phyloP scores from a whole-genome alignment of 495 filamentous ascomycete genomes.

The Schizothecium vesticola region DNA sequence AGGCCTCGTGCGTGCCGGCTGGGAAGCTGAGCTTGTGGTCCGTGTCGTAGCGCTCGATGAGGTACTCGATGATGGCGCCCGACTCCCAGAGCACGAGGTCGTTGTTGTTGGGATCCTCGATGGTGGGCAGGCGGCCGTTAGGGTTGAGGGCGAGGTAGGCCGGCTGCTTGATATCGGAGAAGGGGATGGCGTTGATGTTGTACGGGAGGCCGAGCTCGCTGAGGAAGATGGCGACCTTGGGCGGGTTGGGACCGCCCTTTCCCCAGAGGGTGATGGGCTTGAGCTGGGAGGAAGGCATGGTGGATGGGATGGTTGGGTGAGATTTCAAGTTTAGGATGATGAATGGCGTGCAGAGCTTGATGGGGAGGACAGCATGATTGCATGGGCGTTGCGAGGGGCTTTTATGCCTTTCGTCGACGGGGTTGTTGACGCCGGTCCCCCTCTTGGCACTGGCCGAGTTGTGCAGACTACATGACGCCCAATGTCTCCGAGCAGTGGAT shows the following conservation, averaged over 20 bases:
- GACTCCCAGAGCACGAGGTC: slow-evolving; percentile 64
- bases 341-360: not conserved
- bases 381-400: not conserved
- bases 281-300: slow-evolving; percentile 13
- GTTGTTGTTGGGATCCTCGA: slow-evolving; percentile 69
- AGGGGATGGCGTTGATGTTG: slow-evolving; percentile 34
- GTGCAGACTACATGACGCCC: not conserved
- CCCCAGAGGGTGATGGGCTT: slow-evolving; percentile 37
- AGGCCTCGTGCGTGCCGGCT: slow-evolving; percentile 42
- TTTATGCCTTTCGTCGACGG: not conserved
- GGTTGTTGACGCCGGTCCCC: not conserved
- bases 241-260: slow-evolving; percentile 36
- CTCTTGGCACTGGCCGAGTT: not conserved
- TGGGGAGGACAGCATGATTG: not conserved
- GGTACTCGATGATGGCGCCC: slow-evolving; percentile 67
- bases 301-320: not conserved
- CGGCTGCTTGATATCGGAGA: slow-evolving; percentile 52
- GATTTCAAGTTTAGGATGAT: not conserved
- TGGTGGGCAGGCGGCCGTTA: slow-evolving; percentile 62
- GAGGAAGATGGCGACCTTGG: slow-evolving; percentile 59
- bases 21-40: slow-evolving; percentile 53
- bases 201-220: slow-evolving; percentile 59
- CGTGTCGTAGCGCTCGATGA: slow-evolving; percentile 66
- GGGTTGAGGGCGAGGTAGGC: slow-evolving; percentile 58
- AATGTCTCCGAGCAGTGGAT: not conserved